Base-by-base conservation (phyloP, 495 filamentous ascomycete species). In the Elasticomyces elasticus region DNA sequence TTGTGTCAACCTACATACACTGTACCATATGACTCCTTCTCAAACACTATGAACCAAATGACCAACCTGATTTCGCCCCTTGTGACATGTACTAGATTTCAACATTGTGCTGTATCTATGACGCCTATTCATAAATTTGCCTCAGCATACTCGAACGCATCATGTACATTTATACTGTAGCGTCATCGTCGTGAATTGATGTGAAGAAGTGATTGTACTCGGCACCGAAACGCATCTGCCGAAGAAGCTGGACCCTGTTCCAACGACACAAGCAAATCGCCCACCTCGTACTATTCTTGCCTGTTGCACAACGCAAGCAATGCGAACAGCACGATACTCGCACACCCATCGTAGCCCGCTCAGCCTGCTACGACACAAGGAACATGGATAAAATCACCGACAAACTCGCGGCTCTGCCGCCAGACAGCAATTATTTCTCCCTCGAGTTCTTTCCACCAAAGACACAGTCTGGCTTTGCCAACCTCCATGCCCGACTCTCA, bases 381-480 rank as follows among this genome's bases (percentile, higher is more conserved):
- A 61, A 41, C 47, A 61, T 56, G 58, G 84, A 92, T 70, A 95
- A 88, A 71, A 88, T 98, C 66, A 95, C 89, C 50, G 85, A 94
- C 75, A 97, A 97, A 78, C 89, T 97, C 64, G 86, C 86, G 69
- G 87, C 88, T 57, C 71, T 98, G 71, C 86, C 87, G 66, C 77
- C 83, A 33, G 80, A 85, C 69, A 77, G 78, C 49, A 81, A 80
- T 62, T 98, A 91, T 75, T 91, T 95, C 72, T 97, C 94, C 28
- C 83, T 97, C 61, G 94, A 98, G 74, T 98, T 98, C 79, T 97
- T 98, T 71, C 92, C 92, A 51, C 94, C 94, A 49, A 97, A 95
- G 72, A 98, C 92, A 22, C 72, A 59, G 20, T 70, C 86, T 80
- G 84, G 92, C 59, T 91, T 88, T 61, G 83, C 87, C 37, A 98